phyloP scores from a whole-genome alignment of 768 basidiomycete genomes.

The Obba rivulosa region DNA sequence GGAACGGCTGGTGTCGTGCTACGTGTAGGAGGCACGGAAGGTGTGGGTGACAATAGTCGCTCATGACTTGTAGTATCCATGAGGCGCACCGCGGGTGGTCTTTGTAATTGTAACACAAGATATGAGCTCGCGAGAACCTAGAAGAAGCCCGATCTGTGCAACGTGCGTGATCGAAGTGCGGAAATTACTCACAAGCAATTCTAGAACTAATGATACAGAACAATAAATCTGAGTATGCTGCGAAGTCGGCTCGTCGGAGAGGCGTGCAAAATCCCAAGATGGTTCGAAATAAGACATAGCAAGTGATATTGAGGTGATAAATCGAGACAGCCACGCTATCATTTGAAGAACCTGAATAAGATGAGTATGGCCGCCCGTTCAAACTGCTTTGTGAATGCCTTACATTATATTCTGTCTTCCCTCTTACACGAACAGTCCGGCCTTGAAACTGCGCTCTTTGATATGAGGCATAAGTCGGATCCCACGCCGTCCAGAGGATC shows the following conservation, averaged over 20 bases:
- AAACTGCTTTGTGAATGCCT: conserved; percentile 16
- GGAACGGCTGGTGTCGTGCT: conserved; percentile 36
- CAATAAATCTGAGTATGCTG: conserved; percentile 41
- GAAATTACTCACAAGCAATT: conserved; percentile 47
- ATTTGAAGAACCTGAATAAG: conserved; percentile 52
- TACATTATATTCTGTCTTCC: conserved; percentile 62
- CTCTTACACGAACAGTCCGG: conserved; percentile 60
- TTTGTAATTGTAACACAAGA: conserved; percentile 55
- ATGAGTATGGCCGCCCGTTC: neutral
- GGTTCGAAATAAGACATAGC: conserved; percentile 36
- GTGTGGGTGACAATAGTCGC: conserved; percentile 9
- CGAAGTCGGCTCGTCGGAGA: conserved; percentile 32
- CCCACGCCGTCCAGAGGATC: conserved; percentile 79
- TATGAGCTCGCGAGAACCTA: conserved; percentile 52
- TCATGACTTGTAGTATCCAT: conserved; percentile 49
- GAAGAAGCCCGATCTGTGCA: neutral
- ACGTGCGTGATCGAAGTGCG: neutral
- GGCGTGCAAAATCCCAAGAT: conserved; percentile 33
- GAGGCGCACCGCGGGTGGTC: conserved; percentile 66
- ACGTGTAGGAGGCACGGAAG: conserved; percentile 22
- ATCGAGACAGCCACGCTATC: conserved; percentile 51
- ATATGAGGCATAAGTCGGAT: conserved; percentile 69
- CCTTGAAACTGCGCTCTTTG: conserved; percentile 63
- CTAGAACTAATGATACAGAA: conserved; percentile 38
- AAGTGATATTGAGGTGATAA: conserved; percentile 44